Evolutionary conservation across 352 stramenopile species (phyloP), one percentile per base, ranked within the genome.

Genomic region (Phytopythium ostracodes): DNA sequence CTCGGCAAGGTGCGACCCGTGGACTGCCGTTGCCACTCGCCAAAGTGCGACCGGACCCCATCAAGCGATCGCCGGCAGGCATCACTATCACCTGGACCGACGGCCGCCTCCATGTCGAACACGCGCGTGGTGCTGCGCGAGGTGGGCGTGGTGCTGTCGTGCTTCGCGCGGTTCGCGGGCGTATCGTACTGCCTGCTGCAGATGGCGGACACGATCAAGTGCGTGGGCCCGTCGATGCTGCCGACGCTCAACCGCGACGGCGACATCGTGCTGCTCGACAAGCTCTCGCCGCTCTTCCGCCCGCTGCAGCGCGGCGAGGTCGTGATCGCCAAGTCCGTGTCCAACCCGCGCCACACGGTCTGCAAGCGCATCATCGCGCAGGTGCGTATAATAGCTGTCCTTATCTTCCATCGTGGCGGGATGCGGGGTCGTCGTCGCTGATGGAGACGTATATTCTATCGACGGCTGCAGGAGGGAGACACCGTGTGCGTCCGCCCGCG

Each of bases 231-330:
- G 60, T 96, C 85, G 51, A 97, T 97, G 90, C 78, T 97, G 36
- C 89, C 89, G 20, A 97, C 90, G 47, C 79, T 97, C 46, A 96
- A 96, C 66, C 88, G 76, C 54, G 77, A 94, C 55, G 89, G 90
- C 51, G 90, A 97, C 67, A 93, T 97, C 52, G 78, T 97, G 63
- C 71, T 97, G 47, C 76, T 97, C 64, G 89, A 97, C 65, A 94
- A 94, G 43, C n/a, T 97, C 54, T 77, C 89, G 49, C 88, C 83
- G 38, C 79, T 55, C 52, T 69, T 95, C 59, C 79, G 80, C 42
- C 65, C 63, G 50, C 73, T 96, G 25, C 64, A 82, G 35, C 78
- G 75, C 27, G 90, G 90, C 52, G 90, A 97, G 49, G 79, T 97
- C 20, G 87, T 97, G 29, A 96, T 97, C 60, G 79, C 86, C 56